Percentiles rank a stretch among this genome's conserved stretches.
phyloP scores from a whole-genome alignment of 768 basidiomycete genomes.

The Pilatotrama ljubarskyi region DNA sequence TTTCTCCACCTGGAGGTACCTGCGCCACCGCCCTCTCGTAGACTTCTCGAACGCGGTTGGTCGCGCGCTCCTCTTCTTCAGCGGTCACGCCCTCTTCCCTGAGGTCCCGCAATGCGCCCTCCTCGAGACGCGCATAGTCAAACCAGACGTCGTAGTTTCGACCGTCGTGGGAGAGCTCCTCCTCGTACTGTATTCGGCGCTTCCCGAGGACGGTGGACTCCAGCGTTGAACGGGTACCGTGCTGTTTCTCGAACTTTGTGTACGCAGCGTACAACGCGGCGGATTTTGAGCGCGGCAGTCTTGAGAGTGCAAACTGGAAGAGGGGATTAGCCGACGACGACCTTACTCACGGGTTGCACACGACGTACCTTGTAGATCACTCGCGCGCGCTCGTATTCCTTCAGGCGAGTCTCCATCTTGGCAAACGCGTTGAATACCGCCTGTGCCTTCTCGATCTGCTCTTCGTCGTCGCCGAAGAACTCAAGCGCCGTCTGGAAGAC shows the following conservation, averaged over 20 bases:
- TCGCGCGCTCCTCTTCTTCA: conserved; percentile 65
- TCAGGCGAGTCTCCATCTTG: conserved; percentile 94
- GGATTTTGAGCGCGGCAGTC: conserved; percentile 92
- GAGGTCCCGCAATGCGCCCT: conserved; percentile 77
- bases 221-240: conserved; percentile 83
- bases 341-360: neutral
- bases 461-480: conserved; percentile 64
- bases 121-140: conserved; percentile 91
- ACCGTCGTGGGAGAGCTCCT: conserved; percentile 88
- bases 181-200: conserved; percentile 98
- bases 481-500: conserved; percentile 68
- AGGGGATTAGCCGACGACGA: neutral
- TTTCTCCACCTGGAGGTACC: conserved; percentile 91
- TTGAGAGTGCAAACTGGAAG: conserved; percentile 86
- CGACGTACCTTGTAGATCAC: conserved; percentile 92
- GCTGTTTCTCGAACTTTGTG: conserved; percentile 98
- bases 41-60: conserved; percentile 80
- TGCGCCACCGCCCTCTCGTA: conserved; percentile 96
- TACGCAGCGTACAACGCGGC: conserved; percentile 86
- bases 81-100: conserved; percentile 71
- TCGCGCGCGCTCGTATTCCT: conserved; percentile 95
- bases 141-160: conserved; percentile 99
- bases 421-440: conserved; percentile 92
- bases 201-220: conserved; percentile 96
- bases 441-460: conserved; percentile 78